These are phyloP conservation scores for Trichosporon sp. DNA, from an alignment of 1,284 basidiomycete genomes.

Conservation along the genomic window DNA sequence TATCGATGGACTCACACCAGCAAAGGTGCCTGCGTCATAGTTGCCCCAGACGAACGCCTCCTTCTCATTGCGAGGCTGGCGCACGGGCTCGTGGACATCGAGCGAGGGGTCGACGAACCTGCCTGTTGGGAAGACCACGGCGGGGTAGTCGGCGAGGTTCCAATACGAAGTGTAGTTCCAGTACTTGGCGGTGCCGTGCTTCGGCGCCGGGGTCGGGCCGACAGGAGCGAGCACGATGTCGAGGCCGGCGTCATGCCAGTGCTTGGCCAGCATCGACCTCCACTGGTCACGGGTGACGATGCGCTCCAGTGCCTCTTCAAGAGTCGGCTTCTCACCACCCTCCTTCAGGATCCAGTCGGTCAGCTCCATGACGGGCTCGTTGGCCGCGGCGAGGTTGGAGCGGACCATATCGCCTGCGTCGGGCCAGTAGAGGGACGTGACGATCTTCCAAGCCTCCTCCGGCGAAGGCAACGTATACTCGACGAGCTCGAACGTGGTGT, in stretches of 20 bases:
- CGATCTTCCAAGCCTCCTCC: constrained; percentile 41
- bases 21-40: constrained; percentile 30
- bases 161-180: constrained; percentile 65
- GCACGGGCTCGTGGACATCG: constrained; percentile 66
- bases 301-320: constrained; percentile 33
- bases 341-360: constrained; percentile 45
- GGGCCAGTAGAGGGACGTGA: constrained; percentile 47
- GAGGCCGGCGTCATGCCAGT: constrained; percentile 40
- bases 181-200: constrained; percentile 46
- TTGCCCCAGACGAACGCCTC: constrained; percentile 40
- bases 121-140: constrained; percentile 68
- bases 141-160: constrained; percentile 71
- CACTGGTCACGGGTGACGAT: constrained; percentile 43
- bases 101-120: constrained; percentile 55
- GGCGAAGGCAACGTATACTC: constrained; percentile 35
- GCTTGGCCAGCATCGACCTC: constrained; percentile 36
- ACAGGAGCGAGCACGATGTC: constrained; percentile 52
- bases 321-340: constrained; percentile 7
- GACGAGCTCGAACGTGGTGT: constrained; percentile 41
- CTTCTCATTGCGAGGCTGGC: constrained; percentile 60
- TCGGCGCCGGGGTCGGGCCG: constrained; percentile 46
- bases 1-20: constrained; percentile 47
- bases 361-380: constrained; percentile 47
- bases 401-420: constrained; percentile 45
- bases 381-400: constrained; percentile 32